A percentile compares a stretch with the other conserved stretches of the same genome.
These are phyloP conservation scores for Tuber indicum DNA, from an alignment of 495 filamentous ascomycete genomes.

Conservation along the genomic window DNA sequence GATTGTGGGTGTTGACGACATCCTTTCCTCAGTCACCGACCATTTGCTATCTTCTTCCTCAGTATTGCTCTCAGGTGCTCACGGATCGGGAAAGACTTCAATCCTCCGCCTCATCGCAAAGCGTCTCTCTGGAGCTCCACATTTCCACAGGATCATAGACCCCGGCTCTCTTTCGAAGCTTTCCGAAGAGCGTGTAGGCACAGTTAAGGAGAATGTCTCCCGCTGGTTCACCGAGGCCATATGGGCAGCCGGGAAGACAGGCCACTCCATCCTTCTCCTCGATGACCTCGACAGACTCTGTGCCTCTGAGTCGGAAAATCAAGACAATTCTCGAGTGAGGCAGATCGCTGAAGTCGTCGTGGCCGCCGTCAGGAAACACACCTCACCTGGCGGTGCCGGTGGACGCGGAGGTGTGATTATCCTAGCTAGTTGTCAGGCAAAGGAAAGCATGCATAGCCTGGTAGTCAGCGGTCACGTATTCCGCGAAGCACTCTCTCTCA, in stretches of 20 bases:
- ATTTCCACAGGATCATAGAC: slow-evolving; percentile 38
- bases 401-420: slow-evolving; percentile 70
- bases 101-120: slow-evolving; percentile 52
- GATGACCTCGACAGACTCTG: slow-evolving; percentile 92
- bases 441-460: slow-evolving; percentile 76
- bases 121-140: slow-evolving; percentile 33
- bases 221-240: slow-evolving; percentile 78
- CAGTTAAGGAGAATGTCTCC: slow-evolving; percentile 79
- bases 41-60: slow-evolving; percentile 80
- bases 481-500: slow-evolving; percentile 73
- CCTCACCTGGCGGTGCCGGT: slow-evolving; percentile 46
- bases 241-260: slow-evolving; percentile 81
- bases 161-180: slow-evolving; percentile 44
- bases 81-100: slow-evolving; percentile 82
- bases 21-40: slow-evolving; percentile 61
- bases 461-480: slow-evolving; percentile 74
- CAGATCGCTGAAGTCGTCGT: slow-evolving; percentile 88
- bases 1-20: slow-evolving; percentile 74
- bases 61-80: slow-evolving; percentile 76
- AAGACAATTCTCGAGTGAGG: slow-evolving; percentile 81
- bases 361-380: slow-evolving; percentile 74
- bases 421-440: slow-evolving; percentile 80
- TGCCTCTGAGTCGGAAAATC: slow-evolving; percentile 84
- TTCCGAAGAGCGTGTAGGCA: slow-evolving; percentile 79
- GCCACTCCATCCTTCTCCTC: slow-evolving; percentile 72